phyloP scores from a whole-genome alignment of 106 monocot species.

The Dendrobium officinale region DNA sequence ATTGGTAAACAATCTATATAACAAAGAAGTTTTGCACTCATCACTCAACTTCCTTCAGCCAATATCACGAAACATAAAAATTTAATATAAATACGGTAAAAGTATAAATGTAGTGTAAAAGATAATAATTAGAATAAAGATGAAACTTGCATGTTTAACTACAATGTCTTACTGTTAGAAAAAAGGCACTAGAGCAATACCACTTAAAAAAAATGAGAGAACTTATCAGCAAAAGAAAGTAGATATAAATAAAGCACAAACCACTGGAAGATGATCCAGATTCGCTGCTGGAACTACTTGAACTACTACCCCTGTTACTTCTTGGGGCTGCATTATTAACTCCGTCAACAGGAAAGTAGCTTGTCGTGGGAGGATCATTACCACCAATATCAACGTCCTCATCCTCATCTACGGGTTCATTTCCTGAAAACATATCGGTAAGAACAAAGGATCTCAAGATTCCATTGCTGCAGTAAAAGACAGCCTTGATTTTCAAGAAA shows the following conservation, averaged over 20 bases:
- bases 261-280: conserved; percentile 83
- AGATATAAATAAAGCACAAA: conserved; percentile 26
- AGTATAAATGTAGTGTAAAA: neutral
- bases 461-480: neutral
- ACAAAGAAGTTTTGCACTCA: neutral
- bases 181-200: neutral
- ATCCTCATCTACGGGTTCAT: conserved; percentile 71
- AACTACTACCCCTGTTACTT: conserved; percentile 59
- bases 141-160: neutral
- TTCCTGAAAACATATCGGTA: conserved; percentile 25
- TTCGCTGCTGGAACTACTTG: conserved; percentile 71
- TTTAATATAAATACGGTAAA: neutral
- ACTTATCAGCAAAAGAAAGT: neutral
- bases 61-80: neutral
- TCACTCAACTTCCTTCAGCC: neutral
- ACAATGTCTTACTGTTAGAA: neutral
- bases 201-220: neutral
- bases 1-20: neutral
- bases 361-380: conserved; percentile 77
- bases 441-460: neutral
- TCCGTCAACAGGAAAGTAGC: conserved; percentile 68
- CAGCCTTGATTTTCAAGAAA: neutral
- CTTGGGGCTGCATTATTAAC: conserved; percentile 43
- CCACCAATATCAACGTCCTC: conserved; percentile 86
- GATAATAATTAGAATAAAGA: neutral